A percentile compares a stretch with the other conserved stretches of the same genome.
phyloP scores from a whole-genome alignment of 768 basidiomycete genomes.

The Suillus alpinus region DNA sequence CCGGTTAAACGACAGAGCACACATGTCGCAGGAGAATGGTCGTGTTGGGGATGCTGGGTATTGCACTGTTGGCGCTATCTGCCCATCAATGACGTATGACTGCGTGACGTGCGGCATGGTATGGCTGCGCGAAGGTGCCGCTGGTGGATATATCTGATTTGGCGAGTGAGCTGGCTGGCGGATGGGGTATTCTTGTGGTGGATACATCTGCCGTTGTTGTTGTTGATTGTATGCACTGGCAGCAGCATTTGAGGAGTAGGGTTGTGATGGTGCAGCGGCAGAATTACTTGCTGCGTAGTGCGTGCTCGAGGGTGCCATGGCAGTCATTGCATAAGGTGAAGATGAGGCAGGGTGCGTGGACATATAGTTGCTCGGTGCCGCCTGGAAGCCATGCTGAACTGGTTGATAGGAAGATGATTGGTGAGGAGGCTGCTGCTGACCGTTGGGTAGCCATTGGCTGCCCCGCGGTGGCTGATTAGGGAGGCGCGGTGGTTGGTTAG shows the following conservation, averaged over 20 bases:
- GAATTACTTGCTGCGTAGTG: conserved; percentile 20
- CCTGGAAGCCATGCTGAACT: conserved; percentile 4
- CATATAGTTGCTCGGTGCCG: conserved; percentile 11
- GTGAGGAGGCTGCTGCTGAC: conserved; percentile 22
- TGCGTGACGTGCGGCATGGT: not conserved
- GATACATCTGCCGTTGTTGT: conserved; percentile 26
- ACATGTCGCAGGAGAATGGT: conserved; percentile 69
- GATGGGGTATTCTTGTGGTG: conserved; percentile 22
- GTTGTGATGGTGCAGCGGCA: conserved; percentile 16
- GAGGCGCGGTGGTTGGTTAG: conserved; percentile 8
- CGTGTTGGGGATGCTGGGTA: conserved; percentile 59
- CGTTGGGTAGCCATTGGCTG: conserved; percentile 21
- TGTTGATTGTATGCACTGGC: conserved; percentile 20
- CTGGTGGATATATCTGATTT: conserved; percentile 12
- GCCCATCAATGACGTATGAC: not conserved
- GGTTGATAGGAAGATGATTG: conserved; percentile 22
- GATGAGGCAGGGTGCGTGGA: conserved; percentile 16
- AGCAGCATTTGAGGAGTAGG: conserved; percentile 15
- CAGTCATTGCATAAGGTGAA: conserved; percentile 19
- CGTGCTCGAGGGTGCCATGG: conserved; percentile 4
- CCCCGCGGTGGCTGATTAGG: conserved; percentile 8
- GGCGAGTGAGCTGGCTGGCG: conserved; percentile 35
- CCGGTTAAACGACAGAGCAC: conserved; percentile 79
- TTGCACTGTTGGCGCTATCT: conserved; percentile 31
- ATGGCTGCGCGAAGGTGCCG: not conserved